Conservation (phyloP, 1,284 basidiomycete species). For the Somion occarium region DNA sequence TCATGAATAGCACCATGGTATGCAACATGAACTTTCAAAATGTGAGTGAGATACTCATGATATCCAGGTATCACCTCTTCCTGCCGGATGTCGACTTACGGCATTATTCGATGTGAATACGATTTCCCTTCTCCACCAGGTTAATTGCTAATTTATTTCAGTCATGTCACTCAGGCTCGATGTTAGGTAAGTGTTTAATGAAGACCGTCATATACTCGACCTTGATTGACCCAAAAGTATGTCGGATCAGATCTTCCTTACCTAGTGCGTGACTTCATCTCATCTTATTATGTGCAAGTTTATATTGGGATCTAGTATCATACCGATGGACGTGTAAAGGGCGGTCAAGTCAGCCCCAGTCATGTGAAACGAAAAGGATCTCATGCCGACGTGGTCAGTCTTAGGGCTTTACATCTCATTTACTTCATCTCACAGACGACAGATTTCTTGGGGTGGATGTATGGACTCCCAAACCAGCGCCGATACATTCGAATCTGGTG, state of each 20-base stretch:
- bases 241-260: slow-evolving; percentile 50
- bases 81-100: slow-evolving; percentile 63
- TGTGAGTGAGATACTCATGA: neutral
- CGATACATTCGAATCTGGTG: slow-evolving; percentile 78
- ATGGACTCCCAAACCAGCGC: slow-evolving; percentile 93
- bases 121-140: neutral
- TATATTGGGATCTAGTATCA: slow-evolving; percentile 44
- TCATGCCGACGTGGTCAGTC: slow-evolving; percentile 51
- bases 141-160: no score
- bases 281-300: neutral
- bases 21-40: slow-evolving; percentile 5
- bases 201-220: neutral
- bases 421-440: neutral
- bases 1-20: slow-evolving; percentile 60
- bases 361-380: slow-evolving; percentile 28
- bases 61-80: slow-evolving; percentile 51
- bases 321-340: slow-evolving; percentile 21
- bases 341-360: slow-evolving; percentile 42
- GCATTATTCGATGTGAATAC: slow-evolving; percentile 65
- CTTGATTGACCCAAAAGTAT: neutral
- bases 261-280: slow-evolving; percentile 33
- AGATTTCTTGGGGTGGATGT: slow-evolving; percentile 86
- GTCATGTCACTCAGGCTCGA: slow-evolving; percentile 64
- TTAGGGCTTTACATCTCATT: neutral
- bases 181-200: slow-evolving; percentile 39